A percentile compares a stretch with the other conserved stretches of the same genome.
phyloP scores from a whole-genome alignment of 805 yeast genomes.

The Cyberlindnera saturnus region DNA sequence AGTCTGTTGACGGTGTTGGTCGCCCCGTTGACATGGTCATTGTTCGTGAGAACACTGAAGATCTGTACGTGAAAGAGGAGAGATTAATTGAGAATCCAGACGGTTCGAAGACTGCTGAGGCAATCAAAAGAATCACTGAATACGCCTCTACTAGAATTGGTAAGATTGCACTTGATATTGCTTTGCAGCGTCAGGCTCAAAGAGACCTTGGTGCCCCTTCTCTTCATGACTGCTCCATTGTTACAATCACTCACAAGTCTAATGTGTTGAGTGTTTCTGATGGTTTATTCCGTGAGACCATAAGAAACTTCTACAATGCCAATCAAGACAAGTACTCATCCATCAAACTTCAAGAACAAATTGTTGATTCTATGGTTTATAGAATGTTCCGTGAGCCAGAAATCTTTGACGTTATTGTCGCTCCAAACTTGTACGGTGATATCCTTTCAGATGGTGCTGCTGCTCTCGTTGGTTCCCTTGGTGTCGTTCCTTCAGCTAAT shows the following conservation, averaged over 20 bases:
- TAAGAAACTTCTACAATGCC: conserved; percentile 38
- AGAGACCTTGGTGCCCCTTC: conserved; percentile 59
- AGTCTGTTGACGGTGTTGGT: conserved; percentile 79
- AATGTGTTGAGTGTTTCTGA: conserved; percentile 90
- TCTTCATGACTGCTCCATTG: conserved; percentile 48
- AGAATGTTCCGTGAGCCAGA: conserved; percentile 98
- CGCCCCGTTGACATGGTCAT: conserved; percentile 95
- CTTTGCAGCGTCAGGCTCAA: conserved; percentile 79
- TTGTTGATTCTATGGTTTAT: conserved; percentile 98
- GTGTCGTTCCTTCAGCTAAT: conserved; percentile 97
- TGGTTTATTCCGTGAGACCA: conserved; percentile 91
- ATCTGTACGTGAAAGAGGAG: conserved; percentile 93
- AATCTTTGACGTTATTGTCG: conserved; percentile 95
- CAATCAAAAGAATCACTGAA: conserved; percentile 93
- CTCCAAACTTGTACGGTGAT: conserved; percentile 98
- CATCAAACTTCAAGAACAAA: conserved; percentile 83
- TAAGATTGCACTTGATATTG: conserved; percentile 86
- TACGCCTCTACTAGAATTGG: conserved; percentile 82
- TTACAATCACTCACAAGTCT: conserved; percentile 94
- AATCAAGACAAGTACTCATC: conserved; percentile 51
- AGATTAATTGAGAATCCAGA: conserved; percentile 64
- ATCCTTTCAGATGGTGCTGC: conserved; percentile 97
- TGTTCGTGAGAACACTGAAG: conserved; percentile 98
- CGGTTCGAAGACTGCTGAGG: conserved; percentile 92
- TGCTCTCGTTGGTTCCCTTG: conserved; percentile 93